These are phyloP conservation scores for Chrysoporthe austroafricana DNA, from an alignment of 2,329 filamentous ascomycete species.

Conservation along the genomic window DNA sequence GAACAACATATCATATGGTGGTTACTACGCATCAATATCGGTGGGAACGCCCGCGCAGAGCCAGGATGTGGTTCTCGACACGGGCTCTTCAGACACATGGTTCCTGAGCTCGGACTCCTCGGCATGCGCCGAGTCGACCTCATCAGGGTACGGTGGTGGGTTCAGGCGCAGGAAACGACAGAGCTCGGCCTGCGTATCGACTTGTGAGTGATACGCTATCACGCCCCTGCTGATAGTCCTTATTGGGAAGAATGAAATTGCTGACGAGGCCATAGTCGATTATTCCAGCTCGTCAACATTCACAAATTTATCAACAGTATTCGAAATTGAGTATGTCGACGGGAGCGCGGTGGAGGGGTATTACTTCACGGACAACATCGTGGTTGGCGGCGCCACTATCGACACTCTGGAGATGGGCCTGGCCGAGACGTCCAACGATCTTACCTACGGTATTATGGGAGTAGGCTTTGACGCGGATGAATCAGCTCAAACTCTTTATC, in stretches of 20 bases:
- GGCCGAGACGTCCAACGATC: slow-evolving; percentile 50
- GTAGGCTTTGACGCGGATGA: slow-evolving; percentile 60
- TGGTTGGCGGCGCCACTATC: slow-evolving; percentile 54
- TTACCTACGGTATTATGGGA: slow-evolving; percentile 61
- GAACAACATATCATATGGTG: slow-evolving; percentile 59
- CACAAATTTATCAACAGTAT: slow-evolving; percentile 45
- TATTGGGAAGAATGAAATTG: not conserved
- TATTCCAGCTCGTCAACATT: slow-evolving; percentile 53
- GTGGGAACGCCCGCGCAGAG: slow-evolving; percentile 62
- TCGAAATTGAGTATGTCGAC: slow-evolving; percentile 66
- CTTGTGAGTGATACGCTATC: slow-evolving; percentile 43
- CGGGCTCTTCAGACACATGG: slow-evolving; percentile 67
- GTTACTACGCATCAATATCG: slow-evolving; percentile 60
- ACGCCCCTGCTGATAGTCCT: not conserved
- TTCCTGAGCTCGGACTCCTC: slow-evolving; percentile 46
- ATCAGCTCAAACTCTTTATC: slow-evolving; percentile 48
- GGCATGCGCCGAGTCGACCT: slow-evolving; percentile 42
- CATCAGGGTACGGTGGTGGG: not conserved
- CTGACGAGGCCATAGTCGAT: slow-evolving; percentile 39
- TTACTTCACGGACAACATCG: slow-evolving; percentile 61
- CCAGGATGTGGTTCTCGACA: slow-evolving; percentile 61
- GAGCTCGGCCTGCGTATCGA: slow-evolving; percentile 42
- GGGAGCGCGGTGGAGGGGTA: slow-evolving; percentile 56
- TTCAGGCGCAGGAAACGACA: slow-evolving; percentile 34
- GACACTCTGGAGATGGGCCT: slow-evolving; percentile 59